Evolutionary conservation across 345 rosid species (phyloP).

Genomic region (Angophora floribunda): DNA sequence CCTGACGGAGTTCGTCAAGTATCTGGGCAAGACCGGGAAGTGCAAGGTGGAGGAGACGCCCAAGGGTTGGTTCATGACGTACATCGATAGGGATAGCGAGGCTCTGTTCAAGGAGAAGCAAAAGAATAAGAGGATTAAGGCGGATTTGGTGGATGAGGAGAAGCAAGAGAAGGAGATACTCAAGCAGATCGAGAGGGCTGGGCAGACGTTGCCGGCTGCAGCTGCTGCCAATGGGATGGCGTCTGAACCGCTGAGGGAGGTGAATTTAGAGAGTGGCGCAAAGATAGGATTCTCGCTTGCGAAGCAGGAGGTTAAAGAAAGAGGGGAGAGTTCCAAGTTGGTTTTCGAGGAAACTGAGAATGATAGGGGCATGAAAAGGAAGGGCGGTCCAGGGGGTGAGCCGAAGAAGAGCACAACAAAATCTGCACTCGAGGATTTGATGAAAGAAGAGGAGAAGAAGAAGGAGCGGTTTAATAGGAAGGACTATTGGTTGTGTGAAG

Average conservation of each 20-base stretch:
- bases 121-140: constrained; percentile 72
- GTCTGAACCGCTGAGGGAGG: constrained; percentile 8
- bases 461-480: constrained; percentile 79
- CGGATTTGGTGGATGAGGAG: constrained; percentile 88
- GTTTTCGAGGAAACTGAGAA: constrained; percentile 58
- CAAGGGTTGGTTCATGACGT: constrained; percentile 96
- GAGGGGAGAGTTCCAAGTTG: constrained; percentile 33
- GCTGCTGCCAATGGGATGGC: not conserved
- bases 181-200: constrained; percentile 82
- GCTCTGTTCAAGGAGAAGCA: constrained; percentile 70
- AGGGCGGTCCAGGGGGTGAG: constrained; percentile 8
- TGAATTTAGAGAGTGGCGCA: constrained; percentile 43
- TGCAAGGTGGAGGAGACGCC: constrained; percentile 95
- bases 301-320: constrained; percentile 26
- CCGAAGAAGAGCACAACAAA: constrained; percentile 18
- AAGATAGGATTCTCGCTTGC: constrained; percentile 80
- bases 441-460: constrained; percentile 82
- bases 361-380: constrained; percentile 12
- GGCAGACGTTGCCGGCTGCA: constrained; percentile 5
- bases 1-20: constrained; percentile 78
- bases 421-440: constrained; percentile 79
- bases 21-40: constrained; percentile 74
- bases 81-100: constrained; percentile 80
- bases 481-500: constrained; percentile 86
- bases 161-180: constrained; percentile 74